Conservation (phyloP, 306 rosid species). For the Albizia julibrissin region DNA sequence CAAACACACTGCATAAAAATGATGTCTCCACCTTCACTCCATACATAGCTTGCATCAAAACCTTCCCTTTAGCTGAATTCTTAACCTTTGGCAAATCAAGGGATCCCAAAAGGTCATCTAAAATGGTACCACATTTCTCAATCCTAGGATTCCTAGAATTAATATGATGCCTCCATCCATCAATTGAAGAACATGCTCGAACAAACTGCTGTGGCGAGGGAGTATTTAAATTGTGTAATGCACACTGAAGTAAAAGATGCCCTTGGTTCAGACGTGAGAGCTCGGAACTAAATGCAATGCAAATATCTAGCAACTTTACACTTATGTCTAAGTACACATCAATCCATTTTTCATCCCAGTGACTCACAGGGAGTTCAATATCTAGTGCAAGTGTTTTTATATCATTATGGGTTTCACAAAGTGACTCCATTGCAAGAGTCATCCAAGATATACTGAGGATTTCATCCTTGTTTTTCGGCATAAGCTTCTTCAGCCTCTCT, state of each 20-base stretch:
- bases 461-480: constrained; percentile 60
- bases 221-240: constrained; percentile 65
- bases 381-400: constrained; percentile 62
- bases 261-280: constrained; percentile 89
- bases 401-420: constrained; percentile 66
- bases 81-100: constrained; percentile 81
- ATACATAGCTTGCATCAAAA: constrained; percentile 84
- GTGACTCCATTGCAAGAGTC: constrained; percentile 67
- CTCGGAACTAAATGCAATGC: constrained; percentile 84
- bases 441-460: constrained; percentile 83
- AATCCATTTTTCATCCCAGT: constrained; percentile 95
- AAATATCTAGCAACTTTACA: constrained; percentile 80
- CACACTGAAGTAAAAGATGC: constrained; percentile 67
- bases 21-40: constrained; percentile 80
- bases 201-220: constrained; percentile 56
- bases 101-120: constrained; percentile 60
- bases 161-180: constrained; percentile 77
- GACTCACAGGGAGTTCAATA: constrained; percentile 67
- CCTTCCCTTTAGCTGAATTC: constrained; percentile 80
- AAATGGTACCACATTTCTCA: constrained; percentile 60
- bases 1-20: constrained; percentile 71
- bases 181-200: constrained; percentile 62
- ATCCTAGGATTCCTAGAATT: constrained; percentile 59
- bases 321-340: constrained; percentile 88
- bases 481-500: constrained; percentile 68